A percentile compares a stretch with the other conserved stretches of the same genome.
These are phyloP conservation scores for Scytalidium lignicola DNA, from an alignment of 2,329 filamentous ascomycete genomes.

Conservation along the genomic window DNA sequence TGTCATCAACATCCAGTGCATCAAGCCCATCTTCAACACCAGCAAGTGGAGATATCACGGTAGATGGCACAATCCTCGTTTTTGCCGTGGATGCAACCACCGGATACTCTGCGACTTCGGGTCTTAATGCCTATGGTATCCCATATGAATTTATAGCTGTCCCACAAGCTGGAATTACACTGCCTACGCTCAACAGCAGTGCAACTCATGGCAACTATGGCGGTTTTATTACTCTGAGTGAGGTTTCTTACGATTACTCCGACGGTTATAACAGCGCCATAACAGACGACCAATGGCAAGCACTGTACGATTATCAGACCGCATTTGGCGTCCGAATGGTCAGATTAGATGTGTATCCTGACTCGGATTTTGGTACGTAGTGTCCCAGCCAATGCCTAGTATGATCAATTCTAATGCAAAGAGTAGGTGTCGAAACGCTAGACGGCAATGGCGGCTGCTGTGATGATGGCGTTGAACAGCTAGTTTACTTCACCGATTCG, in stretches of 20 bases:
- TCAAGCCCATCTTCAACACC: too few species aligned
- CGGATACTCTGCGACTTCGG: constrained; percentile 44
- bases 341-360: constrained; percentile 52
- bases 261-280: constrained; percentile 43
- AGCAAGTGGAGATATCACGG: too few species aligned
- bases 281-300: constrained; percentile 50
- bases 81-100: constrained; percentile 47
- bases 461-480: constrained; percentile 40
- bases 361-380: constrained; percentile 39
- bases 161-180: constrained; percentile 41
- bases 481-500: constrained; percentile 46
- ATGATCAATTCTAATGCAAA: background rate
- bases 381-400: background rate
- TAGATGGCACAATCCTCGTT: constrained; percentile 46
- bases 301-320: constrained; percentile 52
- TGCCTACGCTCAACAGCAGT: constrained; percentile 45
- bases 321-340: constrained; percentile 55
- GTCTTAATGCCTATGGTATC: constrained; percentile 56
- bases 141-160: constrained; percentile 50
- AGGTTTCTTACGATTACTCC: constrained; percentile 37
- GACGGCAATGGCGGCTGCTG: constrained; percentile 37
- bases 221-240: constrained; percentile 40
- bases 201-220: constrained; percentile 49
- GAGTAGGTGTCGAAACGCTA: too few species aligned
- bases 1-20: too few species aligned